Base-by-base conservation (phyloP, 2,329 filamentous ascomycete genomes). In the Ophiostoma australiae region DNA sequence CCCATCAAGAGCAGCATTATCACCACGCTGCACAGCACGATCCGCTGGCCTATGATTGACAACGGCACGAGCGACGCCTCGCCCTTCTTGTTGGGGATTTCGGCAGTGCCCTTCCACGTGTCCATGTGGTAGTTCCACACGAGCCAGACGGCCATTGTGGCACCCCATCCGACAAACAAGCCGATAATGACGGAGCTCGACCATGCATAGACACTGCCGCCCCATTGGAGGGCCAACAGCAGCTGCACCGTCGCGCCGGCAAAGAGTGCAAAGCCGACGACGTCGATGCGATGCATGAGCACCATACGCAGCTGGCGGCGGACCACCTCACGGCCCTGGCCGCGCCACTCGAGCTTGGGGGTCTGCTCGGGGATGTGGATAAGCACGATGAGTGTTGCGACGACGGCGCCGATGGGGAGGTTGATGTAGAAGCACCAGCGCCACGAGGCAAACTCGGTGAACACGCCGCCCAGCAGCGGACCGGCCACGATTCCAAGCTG, bases 401-500 rank as follows among this genome's bases (percentile, higher is more conserved):
- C 52, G 52, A 55, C n/a, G n/a, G 52, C 52, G 10, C n/a, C 52
- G 10, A 55, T 11, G 3, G 52, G 52, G 4, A 55, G n/a, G n/a
- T 55, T 55, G n/a, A 55, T 55, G 52, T 55, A 55, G 23, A 55
- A 55, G 23, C 52, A 55, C 52, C 52, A 55, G 20, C 52, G 52
- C 52, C 52, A 55, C 15, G 52, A 23, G n/a, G 20, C 20, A 55
- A 8, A 23, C 23, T 23, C 23, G 52, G 52, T 55, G n/a, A 55
- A 55, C n/a, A 27, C 52, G 23, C 52, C 52, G 3, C 52, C 52
- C n/a, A 55, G n/a, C 8, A 55, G 7, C 20, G 52, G 52, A 10
- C 52, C 52, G 52, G n/a, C 20, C 23, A 55, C 23, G 4, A 27
- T 55, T 23, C 52, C 52, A 8, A 55, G 52, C 52, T 55, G 52